phyloP scores from a whole-genome alignment of 805 yeast species.

The Starmera pachycereana region DNA sequence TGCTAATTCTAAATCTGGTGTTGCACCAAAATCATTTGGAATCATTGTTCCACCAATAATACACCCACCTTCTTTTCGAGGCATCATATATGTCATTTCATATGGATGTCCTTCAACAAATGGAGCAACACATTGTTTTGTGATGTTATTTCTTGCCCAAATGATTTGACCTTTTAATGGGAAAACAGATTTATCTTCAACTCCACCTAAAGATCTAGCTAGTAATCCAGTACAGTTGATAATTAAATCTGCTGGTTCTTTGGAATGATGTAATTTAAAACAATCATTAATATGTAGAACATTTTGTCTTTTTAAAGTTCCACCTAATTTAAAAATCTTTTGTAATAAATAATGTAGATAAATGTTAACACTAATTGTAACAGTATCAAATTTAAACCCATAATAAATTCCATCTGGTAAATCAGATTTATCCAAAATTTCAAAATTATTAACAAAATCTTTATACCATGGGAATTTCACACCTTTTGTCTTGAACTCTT shows the following conservation, averaged over 20 bases:
- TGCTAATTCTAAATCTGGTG: conserved; percentile 33
- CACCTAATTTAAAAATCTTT: conserved; percentile 36
- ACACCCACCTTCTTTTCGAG: conserved; percentile 66
- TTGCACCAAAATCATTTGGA: conserved; percentile 21
- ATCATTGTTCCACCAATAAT: conserved; percentile 47
- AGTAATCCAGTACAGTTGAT: conserved; percentile 50
- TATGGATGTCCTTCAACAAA: conserved; percentile 23
- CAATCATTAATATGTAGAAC: conserved; percentile 41
- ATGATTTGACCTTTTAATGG: conserved; percentile 56
- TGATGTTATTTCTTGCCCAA: conserved; percentile 21
- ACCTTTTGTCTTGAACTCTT: conserved; percentile 11
- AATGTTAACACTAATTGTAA: conserved; percentile 48
- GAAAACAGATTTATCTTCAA: conserved; percentile 30
- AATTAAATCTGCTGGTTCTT: conserved; percentile 34
- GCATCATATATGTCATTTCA: conserved; percentile 51
- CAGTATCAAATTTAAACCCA: conserved; percentile 42
- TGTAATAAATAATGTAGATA: conserved; percentile 44
- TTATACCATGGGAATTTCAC: conserved; percentile 32
- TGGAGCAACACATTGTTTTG: conserved; percentile 18
- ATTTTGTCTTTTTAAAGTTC: conserved; percentile 32
- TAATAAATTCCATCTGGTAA: conserved; percentile 24
- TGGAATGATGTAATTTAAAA: conserved; percentile 26
- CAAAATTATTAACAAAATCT: conserved; percentile 30
- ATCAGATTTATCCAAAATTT: conserved; percentile 24
- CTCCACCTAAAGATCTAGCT: conserved; percentile 35